Conservation (phyloP, 2,329 filamentous ascomycete genomes). For the Albophoma yamanashiensis region DNA sequence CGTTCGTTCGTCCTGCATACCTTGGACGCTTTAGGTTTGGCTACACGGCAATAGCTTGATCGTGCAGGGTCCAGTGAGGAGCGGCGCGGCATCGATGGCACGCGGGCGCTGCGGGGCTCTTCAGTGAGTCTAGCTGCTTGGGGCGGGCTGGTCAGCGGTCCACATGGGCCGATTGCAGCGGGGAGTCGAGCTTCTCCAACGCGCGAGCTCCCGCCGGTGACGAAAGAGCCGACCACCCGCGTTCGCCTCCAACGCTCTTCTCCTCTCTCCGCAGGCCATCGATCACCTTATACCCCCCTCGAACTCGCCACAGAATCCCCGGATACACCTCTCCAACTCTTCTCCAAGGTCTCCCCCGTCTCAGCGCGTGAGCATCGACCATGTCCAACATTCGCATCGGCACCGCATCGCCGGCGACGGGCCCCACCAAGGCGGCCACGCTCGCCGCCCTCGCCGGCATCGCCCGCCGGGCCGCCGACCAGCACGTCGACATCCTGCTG, state of each 20-base stretch:
- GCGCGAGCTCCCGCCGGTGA: background rate
- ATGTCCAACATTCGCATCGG: constrained; percentile 36
- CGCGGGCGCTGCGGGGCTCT: background rate
- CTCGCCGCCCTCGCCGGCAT: constrained; percentile 54
- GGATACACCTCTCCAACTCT: background rate
- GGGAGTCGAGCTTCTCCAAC: background rate
- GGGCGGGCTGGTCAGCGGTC: background rate
- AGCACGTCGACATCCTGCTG: constrained; percentile 57
- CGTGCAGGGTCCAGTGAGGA: background rate
- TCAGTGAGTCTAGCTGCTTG: background rate
- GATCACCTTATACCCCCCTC: background rate
- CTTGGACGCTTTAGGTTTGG: background rate
- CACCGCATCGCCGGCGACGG: constrained; percentile 44
- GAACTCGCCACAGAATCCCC: background rate
- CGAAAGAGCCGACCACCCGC: background rate
- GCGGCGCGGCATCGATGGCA: background rate
- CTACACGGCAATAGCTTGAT: background rate
- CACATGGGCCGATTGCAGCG: background rate
- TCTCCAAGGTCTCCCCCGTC: background rate
- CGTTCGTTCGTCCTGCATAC: background rate
- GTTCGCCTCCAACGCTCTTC: background rate
- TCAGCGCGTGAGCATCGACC: background rate
- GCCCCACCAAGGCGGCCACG: constrained; percentile 43
- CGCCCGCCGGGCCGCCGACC: constrained; percentile 49
- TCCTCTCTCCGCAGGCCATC: background rate